Evolutionary conservation across 768 basidiomycete genomes (phyloP).

Genomic region (Hortiboletus flavorubellus): DNA sequence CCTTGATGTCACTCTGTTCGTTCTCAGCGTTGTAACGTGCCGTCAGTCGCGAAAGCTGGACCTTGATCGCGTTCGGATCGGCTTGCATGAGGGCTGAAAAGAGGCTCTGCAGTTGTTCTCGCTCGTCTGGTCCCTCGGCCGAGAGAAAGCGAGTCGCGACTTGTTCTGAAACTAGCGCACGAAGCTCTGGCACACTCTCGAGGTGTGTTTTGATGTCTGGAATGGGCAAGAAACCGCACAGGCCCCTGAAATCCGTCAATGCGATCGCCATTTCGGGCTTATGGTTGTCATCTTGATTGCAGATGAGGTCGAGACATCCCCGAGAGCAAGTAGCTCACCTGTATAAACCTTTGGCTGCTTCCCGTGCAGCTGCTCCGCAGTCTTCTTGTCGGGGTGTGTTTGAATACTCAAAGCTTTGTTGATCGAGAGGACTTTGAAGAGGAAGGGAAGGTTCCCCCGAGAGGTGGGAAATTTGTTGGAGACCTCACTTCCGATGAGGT

Average conservation of each 20-base stretch:
- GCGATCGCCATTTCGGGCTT: conserved; percentile 99
- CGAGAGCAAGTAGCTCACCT: conserved; percentile 45
- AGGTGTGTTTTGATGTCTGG: conserved; percentile 66
- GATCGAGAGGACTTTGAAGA: conserved; percentile 91
- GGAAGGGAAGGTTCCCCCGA: conserved; percentile 76
- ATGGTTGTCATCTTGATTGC: conserved; percentile 80
- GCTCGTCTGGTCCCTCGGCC: conserved; percentile 34
- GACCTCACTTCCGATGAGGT: conserved; percentile 63
- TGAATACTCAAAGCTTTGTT: conserved; percentile 89
- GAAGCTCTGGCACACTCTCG: conserved; percentile 68
- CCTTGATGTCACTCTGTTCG: conserved; percentile 46
- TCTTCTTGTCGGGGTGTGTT: conserved; percentile 84
- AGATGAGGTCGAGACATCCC: conserved; percentile 6
- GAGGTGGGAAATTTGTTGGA: conserved; percentile 51
- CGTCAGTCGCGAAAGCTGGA: conserved; percentile 56
- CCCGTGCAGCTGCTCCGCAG: conserved; percentile 66
- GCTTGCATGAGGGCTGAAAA: conserved; percentile 87
- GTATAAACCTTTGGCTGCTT: conserved; percentile 85
- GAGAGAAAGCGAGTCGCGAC: conserved; percentile 52
- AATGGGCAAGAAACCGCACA: conserved; percentile 93
- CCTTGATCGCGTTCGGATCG: conserved; percentile 46
- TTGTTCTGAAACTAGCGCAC: conserved; percentile 58
- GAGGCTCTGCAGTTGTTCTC: conserved; percentile 61
- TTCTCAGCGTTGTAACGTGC: conserved; percentile 53
- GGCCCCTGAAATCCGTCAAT: conserved; percentile 81